Percentiles rank a stretch among this genome's conserved stretches.
Evolutionary conservation across 495 filamentous ascomycete genomes (phyloP).

Genomic region (Penicillium psychrofluorescens): DNA sequence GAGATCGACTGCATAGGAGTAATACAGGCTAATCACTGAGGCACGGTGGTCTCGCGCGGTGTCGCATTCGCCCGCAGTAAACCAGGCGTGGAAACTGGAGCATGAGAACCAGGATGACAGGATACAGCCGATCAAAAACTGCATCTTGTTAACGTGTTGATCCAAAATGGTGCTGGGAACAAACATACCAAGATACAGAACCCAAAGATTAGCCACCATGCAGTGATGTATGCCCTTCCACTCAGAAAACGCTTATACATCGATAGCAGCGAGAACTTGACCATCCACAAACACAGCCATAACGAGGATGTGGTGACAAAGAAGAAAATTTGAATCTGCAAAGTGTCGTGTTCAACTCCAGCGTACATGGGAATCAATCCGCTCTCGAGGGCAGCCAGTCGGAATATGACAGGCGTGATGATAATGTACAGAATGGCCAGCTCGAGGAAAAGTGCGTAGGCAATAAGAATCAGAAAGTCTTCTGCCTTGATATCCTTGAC

Average conservation of each 20-base stretch:
- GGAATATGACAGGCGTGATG: constrained; percentile 21
- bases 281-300: constrained; percentile 39
- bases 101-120: constrained; percentile 31
- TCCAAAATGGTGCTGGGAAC: not conserved
- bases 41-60: constrained; percentile 22
- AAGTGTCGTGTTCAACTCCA: constrained; percentile 13
- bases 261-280: constrained; percentile 38
- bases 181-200: constrained; percentile 30
- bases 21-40: constrained; percentile 34
- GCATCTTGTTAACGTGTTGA: not conserved
- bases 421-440: constrained; percentile 29
- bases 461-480: constrained; percentile 21
- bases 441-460: constrained; percentile 21
- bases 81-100: constrained; percentile 29
- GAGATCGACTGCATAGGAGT: constrained; percentile 31
- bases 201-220: constrained; percentile 31
- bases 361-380: constrained; percentile 10
- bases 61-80: constrained; percentile 25
- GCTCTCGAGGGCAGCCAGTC: constrained; percentile 3
- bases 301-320: constrained; percentile 37
- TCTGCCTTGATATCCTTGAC: constrained; percentile 16
- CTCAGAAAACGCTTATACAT: constrained; percentile 33
- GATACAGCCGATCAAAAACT: constrained; percentile 28
- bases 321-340: constrained; percentile 26
- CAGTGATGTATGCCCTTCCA: constrained; percentile 10